A percentile compares a stretch with the other conserved stretches of the same genome.
Evolutionary conservation across 805 yeast genomes (phyloP).

Genomic region (Wickerhamiella bombiphila): DNA sequence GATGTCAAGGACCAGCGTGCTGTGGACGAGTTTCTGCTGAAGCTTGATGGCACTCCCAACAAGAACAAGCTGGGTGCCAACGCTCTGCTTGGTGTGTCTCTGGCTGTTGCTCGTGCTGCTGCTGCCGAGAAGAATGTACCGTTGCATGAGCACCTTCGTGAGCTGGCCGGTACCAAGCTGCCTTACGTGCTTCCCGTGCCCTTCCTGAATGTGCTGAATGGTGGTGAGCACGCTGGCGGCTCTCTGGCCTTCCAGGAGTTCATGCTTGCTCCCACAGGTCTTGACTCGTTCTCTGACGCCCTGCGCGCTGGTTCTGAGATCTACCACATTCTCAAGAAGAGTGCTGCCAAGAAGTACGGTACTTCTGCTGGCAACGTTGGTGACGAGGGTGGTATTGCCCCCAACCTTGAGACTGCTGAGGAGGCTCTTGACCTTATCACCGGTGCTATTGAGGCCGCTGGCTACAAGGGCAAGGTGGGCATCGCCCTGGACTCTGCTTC

Average conservation of each 20-base stretch:
- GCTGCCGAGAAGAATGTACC: slow-evolving; percentile 93
- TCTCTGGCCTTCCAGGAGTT: slow-evolving; percentile 97
- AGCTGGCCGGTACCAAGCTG: slow-evolving; percentile 56
- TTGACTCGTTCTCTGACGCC: slow-evolving; percentile 84
- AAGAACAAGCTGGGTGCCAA: slow-evolving; percentile 96
- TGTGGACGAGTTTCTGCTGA: slow-evolving; percentile 70
- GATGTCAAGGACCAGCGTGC: slow-evolving; percentile 79
- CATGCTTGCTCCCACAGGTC: slow-evolving; percentile 95
- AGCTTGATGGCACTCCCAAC: slow-evolving; percentile 94
- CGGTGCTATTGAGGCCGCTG: slow-evolving; percentile 81
- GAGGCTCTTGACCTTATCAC: slow-evolving; percentile 94
- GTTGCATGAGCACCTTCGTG: slow-evolving; percentile 82
- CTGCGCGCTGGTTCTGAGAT: slow-evolving; percentile 95
- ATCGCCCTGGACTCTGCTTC: slow-evolving; percentile 96
- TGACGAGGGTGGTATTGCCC: slow-evolving; percentile 99
- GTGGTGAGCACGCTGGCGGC: slow-evolving; percentile 99
- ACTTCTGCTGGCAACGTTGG: slow-evolving; percentile 99
- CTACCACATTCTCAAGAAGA: slow-evolving; percentile 88
- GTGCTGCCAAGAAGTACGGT: slow-evolving; percentile 92
- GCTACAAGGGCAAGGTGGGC: slow-evolving; percentile 82
- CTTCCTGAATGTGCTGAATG: slow-evolving; percentile 95
- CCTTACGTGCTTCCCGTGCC: slow-evolving; percentile 97
- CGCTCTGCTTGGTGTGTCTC: slow-evolving; percentile 95
- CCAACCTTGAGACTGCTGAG: slow-evolving; percentile 85
- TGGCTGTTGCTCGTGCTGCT: slow-evolving; percentile 95